Conservation (phyloP, 306 rosid species). For the Vigna reflexopilosa region DNA sequence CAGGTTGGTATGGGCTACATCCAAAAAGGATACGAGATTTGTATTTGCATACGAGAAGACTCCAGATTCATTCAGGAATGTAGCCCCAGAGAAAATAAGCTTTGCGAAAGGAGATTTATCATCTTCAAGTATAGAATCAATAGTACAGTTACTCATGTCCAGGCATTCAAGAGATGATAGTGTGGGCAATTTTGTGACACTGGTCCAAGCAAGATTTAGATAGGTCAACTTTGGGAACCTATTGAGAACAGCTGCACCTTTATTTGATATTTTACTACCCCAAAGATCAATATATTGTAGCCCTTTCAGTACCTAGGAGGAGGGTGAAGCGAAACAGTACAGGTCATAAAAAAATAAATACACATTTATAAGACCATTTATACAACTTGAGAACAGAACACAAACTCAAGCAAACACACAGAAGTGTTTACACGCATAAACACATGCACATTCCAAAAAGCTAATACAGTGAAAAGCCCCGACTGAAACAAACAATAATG, state of each 20-base stretch:
- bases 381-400: slow-evolving; percentile 29
- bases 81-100: slow-evolving; percentile 73
- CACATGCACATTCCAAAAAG: neutral
- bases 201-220: slow-evolving; percentile 89
- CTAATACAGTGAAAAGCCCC: neutral
- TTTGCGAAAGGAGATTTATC: slow-evolving; percentile 67
- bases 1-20: slow-evolving; percentile 67
- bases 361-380: neutral
- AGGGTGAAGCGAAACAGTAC: slow-evolving; percentile 15
- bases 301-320: slow-evolving; percentile 68
- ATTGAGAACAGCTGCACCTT: slow-evolving; percentile 68
- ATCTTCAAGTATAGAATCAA: slow-evolving; percentile 66
- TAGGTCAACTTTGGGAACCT: slow-evolving; percentile 69
- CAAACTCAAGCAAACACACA: neutral
- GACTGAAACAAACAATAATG: slow-evolving; percentile 20
- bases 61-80: slow-evolving; percentile 63
- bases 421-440: neutral
- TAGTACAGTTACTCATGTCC: slow-evolving; percentile 82
- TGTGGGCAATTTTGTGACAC: slow-evolving; percentile 71
- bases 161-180: slow-evolving; percentile 68
- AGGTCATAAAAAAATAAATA: neutral
- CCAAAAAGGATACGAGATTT: slow-evolving; percentile 62
- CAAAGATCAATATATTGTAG: slow-evolving; percentile 84
- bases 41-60: slow-evolving; percentile 56
- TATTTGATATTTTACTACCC: slow-evolving; percentile 88